Evolutionary conservation across 495 filamentous ascomycete genomes (phyloP), one percentile per base, ranked within the genome.

Genomic region (Tetracladium marchalianum): DNA sequence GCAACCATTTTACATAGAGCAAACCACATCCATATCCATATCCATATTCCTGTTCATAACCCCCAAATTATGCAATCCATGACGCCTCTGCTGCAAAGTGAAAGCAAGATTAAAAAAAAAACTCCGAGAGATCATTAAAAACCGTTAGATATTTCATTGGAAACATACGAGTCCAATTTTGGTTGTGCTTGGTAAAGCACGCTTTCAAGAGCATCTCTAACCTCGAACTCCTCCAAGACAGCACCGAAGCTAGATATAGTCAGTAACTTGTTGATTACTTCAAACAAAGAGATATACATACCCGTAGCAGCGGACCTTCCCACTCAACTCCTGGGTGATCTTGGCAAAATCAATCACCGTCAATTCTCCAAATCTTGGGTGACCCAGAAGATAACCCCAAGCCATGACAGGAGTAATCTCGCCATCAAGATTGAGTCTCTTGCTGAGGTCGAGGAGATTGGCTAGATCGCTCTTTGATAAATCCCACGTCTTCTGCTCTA

Each of bases 321-420:
- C 72, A 51, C 77, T 71, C 33, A 98, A 67, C 31, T 84, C 83
- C 41, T 83, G 76, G 18, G 80, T 77, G 43, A 97, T 68, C 41
- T 70, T 69, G 58, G 77, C 75, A 58, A 96, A 76, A 52, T 98
- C 88, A 37, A 78, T 74, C 39, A 59, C 59, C 38, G 66, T 75
- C 53, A 98, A 60, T 46, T 81, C 72, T 2, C 49, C 51, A 44
- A 90, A 77, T 39, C 81, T 65, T 49, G 80, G 76, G 62, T 96
- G 80, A 39, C 70, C 71, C 39, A 85, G 71, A 24, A 98, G 73
- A 62, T 81, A 81, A 49, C 87, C 82, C 75, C 90, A 90, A 0
- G 90, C 90, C 87, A 92, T 92, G 44, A 96, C 83, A 0, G 92
- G 92, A n/a, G 90, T 95, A 60, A 98, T 84, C 64, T 98, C 92